Evolutionary conservation across 495 filamentous ascomycete species (phyloP).

Genomic region (Penicillium arizonense): DNA sequence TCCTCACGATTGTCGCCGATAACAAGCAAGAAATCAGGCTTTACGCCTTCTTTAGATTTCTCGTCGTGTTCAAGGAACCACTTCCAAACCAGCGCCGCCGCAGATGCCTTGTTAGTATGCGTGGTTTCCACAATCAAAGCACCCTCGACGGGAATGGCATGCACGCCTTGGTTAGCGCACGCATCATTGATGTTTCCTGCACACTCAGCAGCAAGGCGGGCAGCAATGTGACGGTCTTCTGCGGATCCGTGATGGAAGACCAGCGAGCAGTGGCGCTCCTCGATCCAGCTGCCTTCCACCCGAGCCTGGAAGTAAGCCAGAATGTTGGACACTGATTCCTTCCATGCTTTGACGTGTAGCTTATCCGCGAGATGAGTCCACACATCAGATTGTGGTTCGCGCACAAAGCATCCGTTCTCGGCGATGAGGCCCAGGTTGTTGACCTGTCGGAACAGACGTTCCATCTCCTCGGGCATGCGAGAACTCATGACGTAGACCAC

Average conservation of each 20-base stretch:
- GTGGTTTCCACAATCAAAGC: slow-evolving; percentile 77
- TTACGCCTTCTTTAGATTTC: slow-evolving; percentile 33
- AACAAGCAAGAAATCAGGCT: slow-evolving; percentile 79
- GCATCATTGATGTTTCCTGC: slow-evolving; percentile 92
- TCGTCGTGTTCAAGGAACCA: slow-evolving; percentile 42
- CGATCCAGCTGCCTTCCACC: slow-evolving; percentile 80
- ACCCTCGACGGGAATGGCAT: slow-evolving; percentile 76
- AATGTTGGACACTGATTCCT: slow-evolving; percentile 70
- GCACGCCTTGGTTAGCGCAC: slow-evolving; percentile 75
- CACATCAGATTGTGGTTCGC: slow-evolving; percentile 58
- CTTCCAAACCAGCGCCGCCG: slow-evolving; percentile 65
- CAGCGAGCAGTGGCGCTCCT: slow-evolving; percentile 81
- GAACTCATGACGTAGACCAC: slow-evolving; percentile 93
- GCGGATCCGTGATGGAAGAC: slow-evolving; percentile 84
- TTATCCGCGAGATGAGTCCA: slow-evolving; percentile 77
- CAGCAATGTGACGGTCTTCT: slow-evolving; percentile 69
- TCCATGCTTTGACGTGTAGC: slow-evolving; percentile 68
- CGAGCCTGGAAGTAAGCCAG: slow-evolving; percentile 85
- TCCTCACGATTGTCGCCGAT: slow-evolving; percentile 88
- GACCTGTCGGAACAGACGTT: slow-evolving; percentile 75
- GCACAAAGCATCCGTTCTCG: slow-evolving; percentile 89
- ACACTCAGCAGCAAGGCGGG: slow-evolving; percentile 78
- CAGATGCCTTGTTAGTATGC: slow-evolving; percentile 81
- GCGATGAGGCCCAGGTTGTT: slow-evolving; percentile 81
- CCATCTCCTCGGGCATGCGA: slow-evolving; percentile 80